Conservation (phyloP, 208 protist genomes). For the Crithidia bombi region DNA sequence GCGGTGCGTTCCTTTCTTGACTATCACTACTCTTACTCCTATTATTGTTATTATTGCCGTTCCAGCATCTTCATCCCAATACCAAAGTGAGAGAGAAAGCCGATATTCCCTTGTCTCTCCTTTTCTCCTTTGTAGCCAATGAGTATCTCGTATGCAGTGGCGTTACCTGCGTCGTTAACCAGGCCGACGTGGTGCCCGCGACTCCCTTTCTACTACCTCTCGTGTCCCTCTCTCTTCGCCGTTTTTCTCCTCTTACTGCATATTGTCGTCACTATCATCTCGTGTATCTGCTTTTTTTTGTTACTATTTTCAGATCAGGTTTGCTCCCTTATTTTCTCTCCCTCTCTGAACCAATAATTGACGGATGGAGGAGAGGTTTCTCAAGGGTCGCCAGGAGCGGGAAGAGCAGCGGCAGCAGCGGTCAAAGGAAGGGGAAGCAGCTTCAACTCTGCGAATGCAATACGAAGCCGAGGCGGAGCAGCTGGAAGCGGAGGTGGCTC, state of each 20-base stretch:
- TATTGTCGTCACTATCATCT: too few species aligned
- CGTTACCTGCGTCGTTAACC: too few species aligned
- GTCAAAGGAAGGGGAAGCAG: conserved; percentile 37
- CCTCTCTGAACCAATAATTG: background rate
- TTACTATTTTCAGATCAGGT: too few species aligned
- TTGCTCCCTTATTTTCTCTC: background rate
- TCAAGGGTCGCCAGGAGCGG: conserved; percentile 71
- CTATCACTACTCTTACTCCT: too few species aligned
- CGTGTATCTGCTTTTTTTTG: conserved; percentile 2
- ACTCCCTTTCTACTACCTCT: too few species aligned
- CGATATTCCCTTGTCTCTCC: too few species aligned
- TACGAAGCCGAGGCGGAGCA: conserved; percentile 60
- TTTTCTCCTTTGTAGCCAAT: too few species aligned
- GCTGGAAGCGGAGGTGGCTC: conserved; percentile 44
- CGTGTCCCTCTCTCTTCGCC: background rate
- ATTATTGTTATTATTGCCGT: conserved; percentile 14
- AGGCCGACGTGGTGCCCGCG: too few species aligned
- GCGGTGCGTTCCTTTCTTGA: too few species aligned
- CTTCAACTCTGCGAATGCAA: conserved; percentile 50
- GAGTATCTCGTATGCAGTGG: too few species aligned
- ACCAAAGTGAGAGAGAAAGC: too few species aligned
- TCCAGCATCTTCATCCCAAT: too few species aligned
- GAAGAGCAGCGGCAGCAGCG: conserved; percentile 58
- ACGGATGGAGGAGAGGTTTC: conserved; percentile 70
- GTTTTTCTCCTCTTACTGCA: conserved; percentile 13